phyloP scores from a whole-genome alignment of 2,329 filamentous ascomycete genomes.

The Orbilia quercus region DNA sequence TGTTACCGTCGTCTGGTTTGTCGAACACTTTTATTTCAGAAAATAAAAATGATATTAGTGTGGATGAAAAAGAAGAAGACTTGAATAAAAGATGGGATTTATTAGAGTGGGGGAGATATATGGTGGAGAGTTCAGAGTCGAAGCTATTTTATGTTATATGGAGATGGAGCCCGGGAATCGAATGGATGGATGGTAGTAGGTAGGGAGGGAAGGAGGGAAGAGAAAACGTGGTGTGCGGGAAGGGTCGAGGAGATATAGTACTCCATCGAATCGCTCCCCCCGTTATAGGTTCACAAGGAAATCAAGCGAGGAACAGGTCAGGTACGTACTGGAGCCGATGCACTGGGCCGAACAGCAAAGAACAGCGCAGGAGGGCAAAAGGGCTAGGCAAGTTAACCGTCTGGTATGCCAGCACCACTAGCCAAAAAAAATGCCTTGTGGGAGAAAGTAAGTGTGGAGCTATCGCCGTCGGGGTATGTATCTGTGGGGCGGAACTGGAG shows the following conservation, averaged over 20 bases:
- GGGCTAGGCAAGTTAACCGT: not conserved
- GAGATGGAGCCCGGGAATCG: constrained; percentile 26
- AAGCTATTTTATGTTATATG: constrained; percentile 5
- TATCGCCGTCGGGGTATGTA: constrained; percentile 51
- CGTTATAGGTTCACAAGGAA: constrained; percentile 34
- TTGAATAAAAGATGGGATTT: not conserved
- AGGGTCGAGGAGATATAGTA: constrained; percentile 35
- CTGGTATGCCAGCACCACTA: constrained; percentile 24
- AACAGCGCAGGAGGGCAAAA: constrained; percentile 35
- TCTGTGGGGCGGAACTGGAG: constrained; percentile 53
- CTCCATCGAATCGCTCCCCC: constrained; percentile 29
- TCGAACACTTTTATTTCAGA: constrained; percentile 26
- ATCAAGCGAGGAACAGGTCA: constrained; percentile 25
- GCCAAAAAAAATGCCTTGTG: constrained; percentile 12
- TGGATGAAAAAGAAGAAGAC: not conserved
- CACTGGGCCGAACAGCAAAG: constrained; percentile 33
- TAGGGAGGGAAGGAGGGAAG: constrained; percentile 23
- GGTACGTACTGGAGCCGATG: constrained; percentile 48
- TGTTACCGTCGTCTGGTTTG: constrained; percentile 33
- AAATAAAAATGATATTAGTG: not conserved
- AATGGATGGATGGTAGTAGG: constrained; percentile 38
- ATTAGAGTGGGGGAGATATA: no score
- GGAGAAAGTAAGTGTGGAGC: constrained; percentile 41
- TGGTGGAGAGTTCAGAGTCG: not conserved
- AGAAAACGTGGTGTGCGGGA: constrained; percentile 52